phyloP scores from a whole-genome alignment of 495 filamentous ascomycete genomes.

The Daldinia grandis region DNA sequence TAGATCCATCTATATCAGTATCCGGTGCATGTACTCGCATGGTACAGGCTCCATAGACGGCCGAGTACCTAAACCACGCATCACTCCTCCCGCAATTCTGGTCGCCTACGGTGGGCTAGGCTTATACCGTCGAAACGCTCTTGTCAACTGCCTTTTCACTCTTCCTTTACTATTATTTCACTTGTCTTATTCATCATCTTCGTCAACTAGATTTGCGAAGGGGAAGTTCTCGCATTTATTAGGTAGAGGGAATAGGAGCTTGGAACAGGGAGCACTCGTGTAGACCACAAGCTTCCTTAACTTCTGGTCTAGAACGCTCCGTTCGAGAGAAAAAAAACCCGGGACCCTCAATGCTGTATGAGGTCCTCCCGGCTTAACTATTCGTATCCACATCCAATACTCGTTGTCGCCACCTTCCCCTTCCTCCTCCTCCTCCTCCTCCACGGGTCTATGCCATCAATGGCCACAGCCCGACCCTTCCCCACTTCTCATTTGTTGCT shows the following conservation, averaged over 20 bases:
- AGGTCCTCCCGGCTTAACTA: slow-evolving; percentile 19
- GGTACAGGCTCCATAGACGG: slow-evolving; percentile 31
- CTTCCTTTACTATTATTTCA: neutral
- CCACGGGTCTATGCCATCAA: slow-evolving; percentile 34
- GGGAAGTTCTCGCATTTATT: slow-evolving; percentile 12
- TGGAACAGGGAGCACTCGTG: slow-evolving; percentile 22
- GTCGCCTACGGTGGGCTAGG: slow-evolving; percentile 19
- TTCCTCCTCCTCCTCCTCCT: slow-evolving; percentile 20
- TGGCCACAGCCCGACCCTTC: slow-evolving; percentile 36
- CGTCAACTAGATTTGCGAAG: slow-evolving; percentile 24
- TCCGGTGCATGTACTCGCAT: slow-evolving; percentile 36
- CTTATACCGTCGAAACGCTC: slow-evolving; percentile 32
- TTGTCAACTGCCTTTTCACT: slow-evolving; percentile 5
- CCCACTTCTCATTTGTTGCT: slow-evolving; percentile 37
- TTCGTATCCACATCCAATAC: slow-evolving; percentile 30
- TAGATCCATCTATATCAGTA: slow-evolving; percentile 37
- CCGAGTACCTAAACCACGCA: slow-evolving; percentile 31
- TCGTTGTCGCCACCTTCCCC: slow-evolving; percentile 24
- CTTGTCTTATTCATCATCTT: neutral
- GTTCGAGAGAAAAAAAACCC: slow-evolving; percentile 1
- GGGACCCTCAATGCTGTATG: slow-evolving; percentile 29
- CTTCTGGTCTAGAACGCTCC: slow-evolving; percentile 15
- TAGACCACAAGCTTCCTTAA: slow-evolving; percentile 22
- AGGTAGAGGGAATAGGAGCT: slow-evolving; percentile 34
- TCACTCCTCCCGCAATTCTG: slow-evolving; percentile 25